Percentiles rank a stretch among this genome's conserved stretches.
Evolutionary conservation across 2,329 filamentous ascomycete genomes (phyloP).

Genomic region (Xylaria hypoxylon): DNA sequence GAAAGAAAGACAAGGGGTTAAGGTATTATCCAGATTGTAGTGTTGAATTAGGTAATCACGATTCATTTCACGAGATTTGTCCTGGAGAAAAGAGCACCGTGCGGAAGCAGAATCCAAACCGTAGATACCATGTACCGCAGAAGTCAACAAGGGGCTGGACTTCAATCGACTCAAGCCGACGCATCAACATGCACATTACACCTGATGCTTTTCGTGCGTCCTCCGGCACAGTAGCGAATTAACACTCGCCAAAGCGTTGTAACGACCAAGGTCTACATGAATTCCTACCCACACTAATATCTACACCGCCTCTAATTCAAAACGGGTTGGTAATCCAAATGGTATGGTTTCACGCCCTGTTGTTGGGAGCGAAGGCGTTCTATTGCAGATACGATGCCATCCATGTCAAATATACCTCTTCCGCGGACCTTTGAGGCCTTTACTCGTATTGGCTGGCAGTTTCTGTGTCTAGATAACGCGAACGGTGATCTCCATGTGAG

Average conservation of each 20-base stretch:
- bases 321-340: background rate
- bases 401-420: too few relatives aligned
- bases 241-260: background rate
- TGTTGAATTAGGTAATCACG: conserved; percentile 1
- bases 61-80: background rate
- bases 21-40: background rate
- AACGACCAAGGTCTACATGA: background rate
- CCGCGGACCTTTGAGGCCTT: background rate
- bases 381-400: background rate
- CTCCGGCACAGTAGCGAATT: background rate
- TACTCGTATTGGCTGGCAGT: background rate
- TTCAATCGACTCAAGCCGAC: background rate
- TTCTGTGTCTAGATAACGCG: background rate
- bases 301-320: background rate
- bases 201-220: background rate
- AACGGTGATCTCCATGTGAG: background rate
- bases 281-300: background rate
- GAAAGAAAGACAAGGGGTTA: background rate
- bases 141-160: conserved; percentile 1
- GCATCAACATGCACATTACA: background rate
- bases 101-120: background rate
- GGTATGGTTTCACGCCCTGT: background rate
- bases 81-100: background rate
- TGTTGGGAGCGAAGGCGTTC: background rate
- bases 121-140: background rate